Evolutionary conservation across 768 basidiomycete genomes (phyloP).

Genomic region (Boletus reticulatus): DNA sequence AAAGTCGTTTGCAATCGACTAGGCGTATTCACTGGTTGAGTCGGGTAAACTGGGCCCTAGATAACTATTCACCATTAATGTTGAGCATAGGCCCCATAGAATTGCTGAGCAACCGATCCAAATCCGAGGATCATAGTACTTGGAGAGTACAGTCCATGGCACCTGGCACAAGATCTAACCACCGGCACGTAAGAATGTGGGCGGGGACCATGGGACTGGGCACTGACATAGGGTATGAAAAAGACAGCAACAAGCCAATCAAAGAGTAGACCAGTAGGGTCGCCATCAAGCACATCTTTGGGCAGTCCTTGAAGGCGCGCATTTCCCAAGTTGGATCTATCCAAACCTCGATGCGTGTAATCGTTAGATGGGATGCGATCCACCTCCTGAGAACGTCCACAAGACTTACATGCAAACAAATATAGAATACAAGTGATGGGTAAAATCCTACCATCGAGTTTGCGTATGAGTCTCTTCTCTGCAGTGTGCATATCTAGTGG

Average conservation of each 20-base stretch:
- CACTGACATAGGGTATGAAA: conserved; percentile 73
- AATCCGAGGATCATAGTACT: conserved; percentile 60
- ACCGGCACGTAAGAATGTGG: not conserved
- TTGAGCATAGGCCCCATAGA: conserved; percentile 73
- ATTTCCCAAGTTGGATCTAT: conserved; percentile 78
- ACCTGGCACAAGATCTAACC: conserved; percentile 66
- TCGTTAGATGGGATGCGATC: not conserved
- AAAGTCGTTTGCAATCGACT: conserved; percentile 30
- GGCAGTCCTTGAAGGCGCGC: conserved; percentile 73
- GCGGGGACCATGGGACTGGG: not conserved
- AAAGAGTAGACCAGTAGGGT: conserved; percentile 65
- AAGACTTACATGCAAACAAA: conserved; percentile 66
- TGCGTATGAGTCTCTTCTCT: conserved; percentile 56
- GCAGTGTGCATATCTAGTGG: conserved; percentile 27
- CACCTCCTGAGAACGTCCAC: not conserved
- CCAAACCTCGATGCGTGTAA: conserved; percentile 44
- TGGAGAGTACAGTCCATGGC: conserved; percentile 65
- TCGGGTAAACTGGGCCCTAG: not conserved
- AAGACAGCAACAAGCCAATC: conserved; percentile 79
- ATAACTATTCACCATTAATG: conserved; percentile 53
- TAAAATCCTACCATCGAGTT: conserved; percentile 64
- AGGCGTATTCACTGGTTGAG: not conserved
- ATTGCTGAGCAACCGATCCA: conserved; percentile 68
- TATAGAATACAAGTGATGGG: conserved; percentile 74
- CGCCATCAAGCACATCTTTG: conserved; percentile 62